Evolutionary conservation across 805 yeast genomes (phyloP).

Genomic region (Candida taoyuanica): DNA sequence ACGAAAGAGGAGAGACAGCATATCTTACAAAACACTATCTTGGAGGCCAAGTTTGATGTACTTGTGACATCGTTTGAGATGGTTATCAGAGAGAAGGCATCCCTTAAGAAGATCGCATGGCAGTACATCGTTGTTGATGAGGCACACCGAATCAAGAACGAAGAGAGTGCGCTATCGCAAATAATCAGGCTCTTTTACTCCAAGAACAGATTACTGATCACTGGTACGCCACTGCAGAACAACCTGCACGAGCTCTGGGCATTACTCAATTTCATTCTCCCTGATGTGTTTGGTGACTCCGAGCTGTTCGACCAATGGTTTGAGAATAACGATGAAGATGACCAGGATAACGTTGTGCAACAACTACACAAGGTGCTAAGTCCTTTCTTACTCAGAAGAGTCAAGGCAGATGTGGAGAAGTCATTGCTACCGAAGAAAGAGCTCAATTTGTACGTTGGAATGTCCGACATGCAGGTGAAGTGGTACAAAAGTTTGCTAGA

Average conservation of each 20-base stretch:
- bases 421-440: slow-evolving; percentile 89
- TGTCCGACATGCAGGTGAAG: slow-evolving; percentile 90
- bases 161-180: slow-evolving; percentile 86
- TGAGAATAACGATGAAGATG: slow-evolving; percentile 50
- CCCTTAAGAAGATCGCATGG: slow-evolving; percentile 82
- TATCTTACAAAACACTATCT: slow-evolving; percentile 52
- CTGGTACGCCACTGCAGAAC: slow-evolving; percentile 96
- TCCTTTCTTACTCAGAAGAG: slow-evolving; percentile 85
- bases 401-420: slow-evolving; percentile 90
- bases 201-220: slow-evolving; percentile 75
- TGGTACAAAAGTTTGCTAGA: slow-evolving; percentile 90
- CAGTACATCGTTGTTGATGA: slow-evolving; percentile 92
- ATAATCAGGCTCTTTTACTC: slow-evolving; percentile 87
- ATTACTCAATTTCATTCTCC: slow-evolving; percentile 77
- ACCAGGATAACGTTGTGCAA: slow-evolving; percentile 79
- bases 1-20: slow-evolving; percentile 72
- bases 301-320: slow-evolving; percentile 92
- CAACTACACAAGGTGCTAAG: slow-evolving; percentile 84
- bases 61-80: slow-evolving; percentile 88
- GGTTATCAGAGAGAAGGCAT: slow-evolving; percentile 83
- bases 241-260: slow-evolving; percentile 98
- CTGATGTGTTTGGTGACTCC: slow-evolving; percentile 93
- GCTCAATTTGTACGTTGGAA: slow-evolving; percentile 82
- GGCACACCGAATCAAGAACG: slow-evolving; percentile 95
- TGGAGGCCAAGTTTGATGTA: slow-evolving; percentile 82